Percentiles rank a stretch among this genome's conserved stretches.
Conservation (phyloP, 495 filamentous ascomycete genomes). For the Penicillium canescens region DNA sequence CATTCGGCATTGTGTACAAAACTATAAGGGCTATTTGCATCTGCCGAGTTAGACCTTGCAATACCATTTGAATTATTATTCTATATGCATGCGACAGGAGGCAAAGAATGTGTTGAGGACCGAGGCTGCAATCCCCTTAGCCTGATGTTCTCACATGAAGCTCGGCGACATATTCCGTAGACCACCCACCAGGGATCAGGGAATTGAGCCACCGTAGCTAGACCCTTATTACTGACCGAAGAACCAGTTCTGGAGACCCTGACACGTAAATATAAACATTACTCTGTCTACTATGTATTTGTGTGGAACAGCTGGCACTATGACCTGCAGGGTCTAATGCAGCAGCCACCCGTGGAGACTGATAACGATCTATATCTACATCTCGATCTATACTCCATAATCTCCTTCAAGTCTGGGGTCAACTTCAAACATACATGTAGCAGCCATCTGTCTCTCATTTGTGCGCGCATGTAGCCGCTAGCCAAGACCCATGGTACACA, state of each 20-base stretch:
- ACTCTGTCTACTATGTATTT: background rate
- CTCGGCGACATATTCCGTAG: no score
- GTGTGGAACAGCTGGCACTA: conserved; percentile 5
- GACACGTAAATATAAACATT: background rate
- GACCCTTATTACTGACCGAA: no score
- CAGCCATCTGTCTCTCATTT: no score
- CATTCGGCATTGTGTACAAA: conserved; percentile 50
- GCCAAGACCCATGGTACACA: conserved; percentile 6
- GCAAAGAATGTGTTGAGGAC: background rate
- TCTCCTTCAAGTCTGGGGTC: no score
- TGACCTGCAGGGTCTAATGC: conserved; percentile 14
- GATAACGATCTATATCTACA: conserved; percentile 3
- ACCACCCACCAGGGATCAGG: no score
- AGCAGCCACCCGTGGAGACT: conserved; percentile 7
- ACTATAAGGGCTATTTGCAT: conserved; percentile 45
- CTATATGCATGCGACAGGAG: background rate
- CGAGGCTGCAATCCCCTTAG: no score
- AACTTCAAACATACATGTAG: no score
- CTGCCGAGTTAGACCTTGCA: conserved; percentile 45
- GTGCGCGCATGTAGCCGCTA: background rate
- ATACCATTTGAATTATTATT: conserved; percentile 33
- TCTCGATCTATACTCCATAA: background rate
- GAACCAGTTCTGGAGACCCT: no score
- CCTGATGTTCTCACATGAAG: no score
- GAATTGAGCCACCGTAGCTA: no score